phyloP scores from a whole-genome alignment of 2,329 filamentous ascomycete species.

The Trichocomaceae sp. region DNA sequence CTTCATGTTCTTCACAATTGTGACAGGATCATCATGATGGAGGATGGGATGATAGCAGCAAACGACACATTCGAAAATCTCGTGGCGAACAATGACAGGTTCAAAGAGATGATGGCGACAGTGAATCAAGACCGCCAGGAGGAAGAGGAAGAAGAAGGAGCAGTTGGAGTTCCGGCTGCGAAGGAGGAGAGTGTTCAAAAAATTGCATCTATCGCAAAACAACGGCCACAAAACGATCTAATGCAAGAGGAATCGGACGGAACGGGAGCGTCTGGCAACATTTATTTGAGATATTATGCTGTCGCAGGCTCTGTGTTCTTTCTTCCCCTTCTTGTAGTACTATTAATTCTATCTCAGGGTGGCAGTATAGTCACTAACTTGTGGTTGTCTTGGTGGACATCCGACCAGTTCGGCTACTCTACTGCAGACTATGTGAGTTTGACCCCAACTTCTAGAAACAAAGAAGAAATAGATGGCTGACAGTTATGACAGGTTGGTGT shows the following conservation, averaged over 20 bases:
- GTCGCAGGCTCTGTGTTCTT: conserved; percentile 63
- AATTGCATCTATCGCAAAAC: conserved; percentile 40
- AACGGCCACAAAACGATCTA: conserved; percentile 33
- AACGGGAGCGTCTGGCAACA: conserved; percentile 64
- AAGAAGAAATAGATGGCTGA: neutral
- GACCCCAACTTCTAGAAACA: neutral
- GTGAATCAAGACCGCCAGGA: conserved; percentile 42
- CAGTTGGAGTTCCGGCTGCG: conserved; percentile 39
- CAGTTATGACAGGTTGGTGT: conserved; percentile 48
- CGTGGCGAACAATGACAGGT: conserved; percentile 65
- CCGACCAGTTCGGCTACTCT: conserved; percentile 55
- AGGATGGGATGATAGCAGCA: conserved; percentile 71
- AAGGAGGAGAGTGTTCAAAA: conserved; percentile 19
- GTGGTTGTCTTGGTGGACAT: conserved; percentile 87
- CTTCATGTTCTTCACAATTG: conserved; percentile 81
- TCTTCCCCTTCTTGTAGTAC: conserved; percentile 50
- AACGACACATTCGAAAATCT: conserved; percentile 79
- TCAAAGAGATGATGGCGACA: conserved; percentile 71
- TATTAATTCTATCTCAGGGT: conserved; percentile 66
- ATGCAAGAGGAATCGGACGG: conserved; percentile 46
- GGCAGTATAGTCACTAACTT: conserved; percentile 73
- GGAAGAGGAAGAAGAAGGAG: conserved; percentile 31
- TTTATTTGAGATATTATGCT: conserved; percentile 65
- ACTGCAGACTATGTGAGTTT: conserved; percentile 47
- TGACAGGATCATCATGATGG: conserved; percentile 85